phyloP scores from a whole-genome alignment of 1,284 basidiomycete species.

The Takashimella koratensis region DNA sequence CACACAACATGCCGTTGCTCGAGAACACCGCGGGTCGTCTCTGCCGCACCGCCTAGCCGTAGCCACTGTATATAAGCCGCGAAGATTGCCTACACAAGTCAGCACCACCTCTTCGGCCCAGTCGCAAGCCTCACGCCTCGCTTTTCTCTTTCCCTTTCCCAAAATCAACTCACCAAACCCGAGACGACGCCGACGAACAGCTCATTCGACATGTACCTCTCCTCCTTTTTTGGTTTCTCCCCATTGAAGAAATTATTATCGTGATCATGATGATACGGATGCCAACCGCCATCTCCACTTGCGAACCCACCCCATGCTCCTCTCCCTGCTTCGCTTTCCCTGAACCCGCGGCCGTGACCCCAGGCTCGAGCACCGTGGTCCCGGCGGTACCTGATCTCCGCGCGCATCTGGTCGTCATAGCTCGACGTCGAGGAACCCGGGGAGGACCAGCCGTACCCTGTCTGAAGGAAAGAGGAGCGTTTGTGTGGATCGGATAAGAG shows the following conservation, averaged over 20 bases:
- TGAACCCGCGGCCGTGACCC: slow-evolving; percentile 18
- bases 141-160: too few species aligned
- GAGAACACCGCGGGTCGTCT: not conserved
- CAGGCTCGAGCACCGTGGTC: slow-evolving; percentile 30
- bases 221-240: slow-evolving; percentile 16
- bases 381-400: slow-evolving; percentile 27
- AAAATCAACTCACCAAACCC: slow-evolving; percentile 2
- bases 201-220: slow-evolving; percentile 28
- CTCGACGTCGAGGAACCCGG: not conserved
- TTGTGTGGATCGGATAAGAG: slow-evolving; percentile 34
- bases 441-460: slow-evolving; percentile 42
- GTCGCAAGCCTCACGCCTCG: not conserved
- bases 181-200: slow-evolving; percentile 19
- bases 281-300: slow-evolving; percentile 23
- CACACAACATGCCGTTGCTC: slow-evolving; percentile 12
- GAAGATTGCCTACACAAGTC: slow-evolving; percentile 7
- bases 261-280: slow-evolving; percentile 8
- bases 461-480: slow-evolving; percentile 35
- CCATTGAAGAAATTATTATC: slow-evolving; percentile 10
- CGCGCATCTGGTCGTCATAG: slow-evolving; percentile 26
- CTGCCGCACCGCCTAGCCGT: not conserved
- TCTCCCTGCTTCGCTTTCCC: slow-evolving; percentile 28
- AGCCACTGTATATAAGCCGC: slow-evolving; percentile 27
- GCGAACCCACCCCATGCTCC: slow-evolving; percentile 29
- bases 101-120: too few species aligned